A percentile compares a stretch with the other conserved stretches of the same genome.
Evolutionary conservation across 345 rosid species (phyloP).

Genomic region (Excoecaria cochinchinensis): DNA sequence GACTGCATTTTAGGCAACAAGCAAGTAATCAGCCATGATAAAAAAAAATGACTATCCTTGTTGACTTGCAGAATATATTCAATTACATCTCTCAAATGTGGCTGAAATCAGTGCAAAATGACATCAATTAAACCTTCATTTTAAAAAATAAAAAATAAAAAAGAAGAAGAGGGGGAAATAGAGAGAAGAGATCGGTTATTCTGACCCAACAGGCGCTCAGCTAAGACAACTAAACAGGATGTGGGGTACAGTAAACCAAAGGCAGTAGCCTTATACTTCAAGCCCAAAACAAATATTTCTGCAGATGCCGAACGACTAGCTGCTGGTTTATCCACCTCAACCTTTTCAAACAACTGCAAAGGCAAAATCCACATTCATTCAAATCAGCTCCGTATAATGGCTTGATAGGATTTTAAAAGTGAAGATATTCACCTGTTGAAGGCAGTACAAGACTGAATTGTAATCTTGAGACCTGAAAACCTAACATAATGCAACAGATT

Average conservation of each 20-base stretch:
- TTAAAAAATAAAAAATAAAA: no score
- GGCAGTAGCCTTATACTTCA: conserved; percentile 82
- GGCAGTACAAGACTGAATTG: conserved; percentile 73
- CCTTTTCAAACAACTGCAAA: conserved; percentile 86
- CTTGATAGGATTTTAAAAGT: no score
- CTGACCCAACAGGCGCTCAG: no score
- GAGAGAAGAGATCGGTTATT: no score
- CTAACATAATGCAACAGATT: conserved; percentile 28
- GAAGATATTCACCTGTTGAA: conserved; percentile 51
- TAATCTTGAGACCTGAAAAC: conserved; percentile 96
- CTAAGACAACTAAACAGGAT: conserved; percentile 77
- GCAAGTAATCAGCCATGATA: no score
- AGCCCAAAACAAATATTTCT: conserved; percentile 79
- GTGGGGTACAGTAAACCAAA: conserved; percentile 87
- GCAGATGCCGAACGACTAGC: conserved; percentile 95
- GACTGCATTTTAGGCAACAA: no score
- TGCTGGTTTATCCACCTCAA: conserved; percentile 88
- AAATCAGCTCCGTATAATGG: not conserved
- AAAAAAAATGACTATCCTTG: no score
- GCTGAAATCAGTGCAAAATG: no score
- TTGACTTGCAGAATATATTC: no score
- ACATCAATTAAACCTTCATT: no score
- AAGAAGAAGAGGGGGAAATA: no score
- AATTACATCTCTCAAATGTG: no score
- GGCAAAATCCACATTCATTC: conserved; percentile 10